Conservation (phyloP, 179 eudicot genomes). For the Gypsophila paniculata region DNA sequence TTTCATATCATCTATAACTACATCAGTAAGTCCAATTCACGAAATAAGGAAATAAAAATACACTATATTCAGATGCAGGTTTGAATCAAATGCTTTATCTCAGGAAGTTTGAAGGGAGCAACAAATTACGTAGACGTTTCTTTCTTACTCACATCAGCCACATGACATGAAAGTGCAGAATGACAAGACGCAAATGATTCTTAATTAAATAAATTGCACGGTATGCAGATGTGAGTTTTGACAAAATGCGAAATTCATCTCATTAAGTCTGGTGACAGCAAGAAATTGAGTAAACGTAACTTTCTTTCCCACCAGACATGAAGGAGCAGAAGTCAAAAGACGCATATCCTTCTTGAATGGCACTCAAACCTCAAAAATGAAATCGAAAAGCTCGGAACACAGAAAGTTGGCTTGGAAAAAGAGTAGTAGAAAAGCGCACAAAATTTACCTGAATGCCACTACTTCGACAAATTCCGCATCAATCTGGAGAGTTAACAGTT, state of each 20-base stretch:
- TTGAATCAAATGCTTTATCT: background rate
- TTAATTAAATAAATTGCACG: background rate
- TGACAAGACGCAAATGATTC: no score
- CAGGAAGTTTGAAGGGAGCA: background rate
- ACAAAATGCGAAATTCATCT: background rate
- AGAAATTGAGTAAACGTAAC: slow-evolving; percentile 7
- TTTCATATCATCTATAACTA: background rate
- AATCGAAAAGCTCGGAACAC: slow-evolving; percentile 1
- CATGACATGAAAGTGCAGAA: no score
- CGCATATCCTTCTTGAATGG: background rate
- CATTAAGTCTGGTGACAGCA: background rate
- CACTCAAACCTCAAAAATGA: slow-evolving; percentile 8
- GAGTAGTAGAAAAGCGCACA: background rate
- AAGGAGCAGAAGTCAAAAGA: slow-evolving; percentile 13
- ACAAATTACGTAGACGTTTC: slow-evolving; percentile 4
- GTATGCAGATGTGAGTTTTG: background rate
- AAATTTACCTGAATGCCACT: slow-evolving; percentile 46
- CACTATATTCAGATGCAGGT: background rate
- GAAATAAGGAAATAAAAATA: background rate
- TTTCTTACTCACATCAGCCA: no score
- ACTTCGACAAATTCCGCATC: slow-evolving; percentile 48
- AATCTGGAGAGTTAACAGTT: slow-evolving; percentile 33
- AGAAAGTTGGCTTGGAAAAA: background rate
- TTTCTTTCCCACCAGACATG: background rate
- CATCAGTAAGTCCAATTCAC: background rate